Evolutionary conservation across 2,329 filamentous ascomycete genomes (phyloP).

Genomic region (Curvularia spicifera): DNA sequence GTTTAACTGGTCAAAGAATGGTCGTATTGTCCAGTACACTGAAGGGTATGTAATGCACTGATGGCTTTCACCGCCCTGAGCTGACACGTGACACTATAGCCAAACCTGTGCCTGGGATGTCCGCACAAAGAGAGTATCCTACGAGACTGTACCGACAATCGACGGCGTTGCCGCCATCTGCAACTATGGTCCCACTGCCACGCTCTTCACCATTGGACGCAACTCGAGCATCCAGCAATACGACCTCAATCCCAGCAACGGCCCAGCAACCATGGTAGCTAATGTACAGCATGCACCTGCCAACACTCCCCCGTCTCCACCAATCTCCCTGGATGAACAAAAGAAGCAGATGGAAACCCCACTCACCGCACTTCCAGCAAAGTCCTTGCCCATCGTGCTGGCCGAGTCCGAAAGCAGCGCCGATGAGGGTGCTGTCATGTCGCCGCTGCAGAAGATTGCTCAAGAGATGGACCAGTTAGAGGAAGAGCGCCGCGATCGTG

Average conservation of each 20-base stretch:
- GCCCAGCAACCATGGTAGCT: constrained; percentile 75
- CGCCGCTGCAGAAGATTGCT: constrained; percentile 76
- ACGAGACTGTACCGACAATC: constrained; percentile 83
- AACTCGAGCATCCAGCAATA: constrained; percentile 94
- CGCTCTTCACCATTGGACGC: constrained; percentile 85
- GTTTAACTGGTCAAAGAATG: constrained; percentile 99
- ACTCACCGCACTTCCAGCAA: constrained; percentile 38
- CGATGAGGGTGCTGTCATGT: constrained; percentile 66
- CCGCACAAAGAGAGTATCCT: constrained; percentile 94
- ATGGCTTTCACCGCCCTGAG: constrained; percentile 7
- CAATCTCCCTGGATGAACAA: constrained; percentile 78
- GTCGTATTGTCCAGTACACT: constrained; percentile 88
- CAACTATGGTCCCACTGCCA: constrained; percentile 88
- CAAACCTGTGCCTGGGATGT: constrained; percentile 97
- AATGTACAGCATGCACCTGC: constrained; percentile 87
- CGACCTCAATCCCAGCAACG: constrained; percentile 74
- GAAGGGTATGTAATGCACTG: constrained; percentile 72
- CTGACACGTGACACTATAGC: constrained; percentile 51
- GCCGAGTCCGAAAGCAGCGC: constrained; percentile 70
- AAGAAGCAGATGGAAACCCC: constrained; percentile 53
- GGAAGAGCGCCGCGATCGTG: constrained; percentile 64
- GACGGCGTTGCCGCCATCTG: constrained; percentile 82
- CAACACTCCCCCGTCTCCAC: constrained; percentile 78
- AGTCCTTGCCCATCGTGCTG: constrained; percentile 42
- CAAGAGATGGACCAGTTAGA: constrained; percentile 71